Evolutionary conservation across 2,329 filamentous ascomycete genomes (phyloP), one percentile per base, ranked within the genome.

Genomic region (Diaporthe sp.): DNA sequence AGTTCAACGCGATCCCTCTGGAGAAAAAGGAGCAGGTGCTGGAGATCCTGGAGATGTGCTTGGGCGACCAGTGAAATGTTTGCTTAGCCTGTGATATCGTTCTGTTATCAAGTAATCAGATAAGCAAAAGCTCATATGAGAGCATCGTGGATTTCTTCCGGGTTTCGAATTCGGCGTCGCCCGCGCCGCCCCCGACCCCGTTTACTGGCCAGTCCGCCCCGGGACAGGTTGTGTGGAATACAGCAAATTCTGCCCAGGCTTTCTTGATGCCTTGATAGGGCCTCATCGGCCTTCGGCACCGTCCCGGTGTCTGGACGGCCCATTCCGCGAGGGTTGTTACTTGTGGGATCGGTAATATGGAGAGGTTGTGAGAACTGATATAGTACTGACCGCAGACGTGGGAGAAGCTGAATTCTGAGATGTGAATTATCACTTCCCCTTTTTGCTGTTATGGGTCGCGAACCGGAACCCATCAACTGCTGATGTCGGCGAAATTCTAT

Each of bases 1-100:
- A 79, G 73, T 86, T 85, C 34, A 90, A 89, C 79, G 83, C 87
- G 2, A 82, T 87, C 53, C 86, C 87, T 1, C 76, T 90, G 77
- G 81, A 75, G 67, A 80, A 84, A 76, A 85, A 85, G 80, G 81
- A 79, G 71, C 85, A 89, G 80, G 87, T 90, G 5, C 51, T 87
- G 79, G 86, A 88, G 80, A 87, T 90, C 74, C 76, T 90, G 78
- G 83, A 88, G 75, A 83, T 84, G 80, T 79, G 78, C 51, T 37
- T 77, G 57, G 75, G 73, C 42, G 75, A 73, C 37, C 25, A 76
- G n/a, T 76, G 34, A 76, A n/a, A 39, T 7, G 86, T 95, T 94
- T 39, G 44, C 22, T 25, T 17, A n/a, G 22, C 20, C 20, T 28
- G 4, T 60, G 37, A 57, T 15, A 2, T n/a, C 39, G 37, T 57